Evolutionary conservation across 2,329 filamentous ascomycete species (phyloP).

Genomic region (Fusarium neocosmosporiellum): DNA sequence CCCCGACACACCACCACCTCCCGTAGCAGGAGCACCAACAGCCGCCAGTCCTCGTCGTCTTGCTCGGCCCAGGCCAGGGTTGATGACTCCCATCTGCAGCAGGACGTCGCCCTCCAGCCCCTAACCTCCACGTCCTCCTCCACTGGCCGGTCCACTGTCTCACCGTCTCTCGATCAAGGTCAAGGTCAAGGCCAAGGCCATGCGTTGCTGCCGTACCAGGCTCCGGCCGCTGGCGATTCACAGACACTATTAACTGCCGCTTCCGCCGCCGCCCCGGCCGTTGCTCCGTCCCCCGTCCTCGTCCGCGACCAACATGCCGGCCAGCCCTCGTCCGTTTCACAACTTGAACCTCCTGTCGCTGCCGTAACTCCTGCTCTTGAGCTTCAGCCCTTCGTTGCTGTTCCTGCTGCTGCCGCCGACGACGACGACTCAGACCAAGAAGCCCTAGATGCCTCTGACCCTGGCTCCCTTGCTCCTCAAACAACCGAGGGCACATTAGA

Average conservation of each 20-base stretch:
- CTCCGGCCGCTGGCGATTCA: slow-evolving; percentile 38
- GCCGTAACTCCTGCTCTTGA: slow-evolving; percentile 8
- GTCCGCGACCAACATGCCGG: slow-evolving; percentile 26
- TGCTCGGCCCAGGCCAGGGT: slow-evolving; percentile 41
- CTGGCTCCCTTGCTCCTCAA: slow-evolving; percentile 24
- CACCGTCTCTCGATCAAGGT: slow-evolving; percentile 33
- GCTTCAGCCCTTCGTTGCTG: slow-evolving; percentile 2
- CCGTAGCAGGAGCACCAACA: slow-evolving; percentile 35
- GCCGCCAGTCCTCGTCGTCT: slow-evolving; percentile 38
- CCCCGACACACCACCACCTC: slow-evolving; percentile 34
- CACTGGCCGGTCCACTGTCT: slow-evolving; percentile 42
- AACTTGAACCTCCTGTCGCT: slow-evolving; percentile 12
- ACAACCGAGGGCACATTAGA: slow-evolving; percentile 34
- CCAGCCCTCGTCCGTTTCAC: slow-evolving; percentile 11
- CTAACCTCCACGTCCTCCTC: slow-evolving; percentile 44
- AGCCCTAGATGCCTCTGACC: slow-evolving; percentile 45
- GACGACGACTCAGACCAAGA: slow-evolving; percentile 21
- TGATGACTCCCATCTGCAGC: slow-evolving; percentile 43
- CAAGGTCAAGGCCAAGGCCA: slow-evolving; percentile 24
- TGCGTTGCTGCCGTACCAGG: slow-evolving; percentile 39
- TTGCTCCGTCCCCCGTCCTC: slow-evolving; percentile 20
- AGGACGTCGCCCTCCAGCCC: slow-evolving; percentile 48
- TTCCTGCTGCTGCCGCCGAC: slow-evolving; percentile 4
- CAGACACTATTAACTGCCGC: slow-evolving; percentile 37
- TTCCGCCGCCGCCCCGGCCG: slow-evolving; percentile 24